Percentiles rank a stretch among this genome's conserved stretches.
These are phyloP conservation scores for Xylaria acuta DNA, from an alignment of 495 filamentous ascomycete genomes.

Conservation along the genomic window DNA sequence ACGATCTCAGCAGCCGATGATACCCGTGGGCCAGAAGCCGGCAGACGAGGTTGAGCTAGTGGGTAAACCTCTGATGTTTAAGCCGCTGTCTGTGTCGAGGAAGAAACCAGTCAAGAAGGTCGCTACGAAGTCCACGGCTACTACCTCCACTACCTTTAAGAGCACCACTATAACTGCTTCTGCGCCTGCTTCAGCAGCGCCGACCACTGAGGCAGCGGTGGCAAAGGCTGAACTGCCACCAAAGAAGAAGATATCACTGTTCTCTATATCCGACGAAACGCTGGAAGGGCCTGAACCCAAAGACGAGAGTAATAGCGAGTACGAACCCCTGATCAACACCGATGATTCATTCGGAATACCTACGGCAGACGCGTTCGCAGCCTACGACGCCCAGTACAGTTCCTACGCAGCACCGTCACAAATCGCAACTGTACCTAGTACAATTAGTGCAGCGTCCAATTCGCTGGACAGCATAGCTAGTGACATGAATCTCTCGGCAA, in stretches of 20 bases:
- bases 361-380: conserved; percentile 39
- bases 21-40: conserved; percentile 55
- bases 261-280: conserved; percentile 49
- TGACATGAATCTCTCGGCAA: conserved; percentile 74
- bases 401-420: conserved; percentile 34
- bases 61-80: conserved; percentile 85
- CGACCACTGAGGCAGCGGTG: neutral
- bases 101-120: conserved; percentile 76
- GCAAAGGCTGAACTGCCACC: conserved; percentile 35
- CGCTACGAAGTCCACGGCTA: conserved; percentile 29
- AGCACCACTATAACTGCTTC: conserved; percentile 19
- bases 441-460: conserved; percentile 30
- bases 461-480: conserved; percentile 70
- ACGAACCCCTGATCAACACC: conserved; percentile 51
- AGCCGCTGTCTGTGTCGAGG: conserved; percentile 78
- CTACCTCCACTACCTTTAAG: conserved; percentile 17
- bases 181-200: conserved; percentile 6
- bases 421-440: conserved; percentile 28
- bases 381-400: conserved; percentile 44
- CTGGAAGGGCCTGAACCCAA: conserved; percentile 4
- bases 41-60: conserved; percentile 68
- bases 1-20: conserved; percentile 42
- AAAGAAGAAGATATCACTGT: conserved; percentile 51
- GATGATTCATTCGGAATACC: conserved; percentile 23
- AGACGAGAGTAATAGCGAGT: conserved; percentile 33